A percentile compares a stretch with the other conserved stretches of the same genome.
These are phyloP conservation scores for Lentinula sp. DNA, from an alignment of 768 basidiomycete genomes.

Conservation along the genomic window DNA sequence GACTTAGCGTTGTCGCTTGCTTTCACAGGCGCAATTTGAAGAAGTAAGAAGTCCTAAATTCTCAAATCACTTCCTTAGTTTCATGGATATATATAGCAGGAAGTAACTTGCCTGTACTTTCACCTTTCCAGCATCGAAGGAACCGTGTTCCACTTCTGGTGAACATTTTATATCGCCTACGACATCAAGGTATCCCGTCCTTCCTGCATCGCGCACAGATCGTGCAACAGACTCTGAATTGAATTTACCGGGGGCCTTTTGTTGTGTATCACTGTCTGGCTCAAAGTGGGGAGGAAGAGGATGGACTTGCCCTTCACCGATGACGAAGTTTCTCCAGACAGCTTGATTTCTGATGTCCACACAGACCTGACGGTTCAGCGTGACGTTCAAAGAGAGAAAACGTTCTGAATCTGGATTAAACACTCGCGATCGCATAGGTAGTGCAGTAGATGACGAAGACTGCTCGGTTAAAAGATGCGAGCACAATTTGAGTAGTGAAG, in stretches of 20 bases:
- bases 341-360: not conserved
- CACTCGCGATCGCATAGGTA: not conserved
- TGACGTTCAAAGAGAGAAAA: not conserved
- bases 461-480: not conserved
- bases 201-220: not conserved
- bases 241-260: not conserved
- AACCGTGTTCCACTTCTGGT: not conserved
- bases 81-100: not conserved
- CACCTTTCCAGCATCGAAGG: not conserved
- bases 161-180: not conserved
- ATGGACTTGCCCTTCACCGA: not conserved
- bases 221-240: too few species aligned
- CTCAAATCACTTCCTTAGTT: not conserved
- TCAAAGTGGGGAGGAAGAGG: not conserved
- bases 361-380: not conserved
- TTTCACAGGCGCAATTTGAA: not conserved
- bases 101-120: not conserved
- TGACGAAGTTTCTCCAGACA: not conserved
- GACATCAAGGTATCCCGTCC: not conserved
- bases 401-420: not conserved
- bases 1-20: not conserved
- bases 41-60: not conserved
- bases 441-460: not conserved
- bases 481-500: conserved; percentile 38
- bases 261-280: not conserved